A percentile compares a stretch with the other conserved stretches of the same genome.
These are phyloP conservation scores for Hygrocybe coccinea DNA, from an alignment of 768 basidiomycete genomes.

Conservation along the genomic window DNA sequence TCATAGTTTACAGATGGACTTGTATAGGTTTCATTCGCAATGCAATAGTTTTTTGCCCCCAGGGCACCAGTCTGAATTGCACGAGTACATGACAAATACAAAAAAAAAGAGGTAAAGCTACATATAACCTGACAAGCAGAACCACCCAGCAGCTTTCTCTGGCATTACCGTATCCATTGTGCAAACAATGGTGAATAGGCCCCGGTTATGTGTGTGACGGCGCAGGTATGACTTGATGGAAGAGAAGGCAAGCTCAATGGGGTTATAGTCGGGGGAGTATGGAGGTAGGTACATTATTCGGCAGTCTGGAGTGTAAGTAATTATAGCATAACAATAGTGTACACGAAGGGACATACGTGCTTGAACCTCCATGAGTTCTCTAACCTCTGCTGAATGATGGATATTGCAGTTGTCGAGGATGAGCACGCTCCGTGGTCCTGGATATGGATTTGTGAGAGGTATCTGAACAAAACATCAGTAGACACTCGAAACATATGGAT, in stretches of 20 bases:
- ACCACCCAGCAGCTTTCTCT: no score
- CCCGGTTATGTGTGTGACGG: neutral
- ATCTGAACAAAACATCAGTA: constrained; percentile 16
- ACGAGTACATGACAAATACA: no score
- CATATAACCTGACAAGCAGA: no score
- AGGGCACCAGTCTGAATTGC: no score
- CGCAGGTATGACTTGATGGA: constrained; percentile 35
- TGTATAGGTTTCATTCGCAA: no score
- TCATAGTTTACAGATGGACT: no score
- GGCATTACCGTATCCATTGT: no score
- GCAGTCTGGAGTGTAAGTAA: neutral
- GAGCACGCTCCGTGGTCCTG: constrained; percentile 30
- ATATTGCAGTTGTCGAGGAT: constrained; percentile 40
- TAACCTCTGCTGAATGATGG: constrained; percentile 34
- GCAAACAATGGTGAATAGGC: no score
- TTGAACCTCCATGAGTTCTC: constrained; percentile 24
- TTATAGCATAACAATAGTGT: neutral
- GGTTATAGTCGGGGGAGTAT: constrained; percentile 35
- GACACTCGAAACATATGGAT: constrained; percentile 6
- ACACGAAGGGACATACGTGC: constrained; percentile 18
- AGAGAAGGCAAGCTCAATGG: constrained; percentile 30
- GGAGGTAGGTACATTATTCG: constrained; percentile 28
- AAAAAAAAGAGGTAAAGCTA: no score
- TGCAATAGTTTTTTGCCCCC: no score
- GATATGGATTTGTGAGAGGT: constrained; percentile 26